Base-by-base conservation (phyloP, 1,284 basidiomycete genomes). In the Ceratorhiza oryzae-sativae region DNA sequence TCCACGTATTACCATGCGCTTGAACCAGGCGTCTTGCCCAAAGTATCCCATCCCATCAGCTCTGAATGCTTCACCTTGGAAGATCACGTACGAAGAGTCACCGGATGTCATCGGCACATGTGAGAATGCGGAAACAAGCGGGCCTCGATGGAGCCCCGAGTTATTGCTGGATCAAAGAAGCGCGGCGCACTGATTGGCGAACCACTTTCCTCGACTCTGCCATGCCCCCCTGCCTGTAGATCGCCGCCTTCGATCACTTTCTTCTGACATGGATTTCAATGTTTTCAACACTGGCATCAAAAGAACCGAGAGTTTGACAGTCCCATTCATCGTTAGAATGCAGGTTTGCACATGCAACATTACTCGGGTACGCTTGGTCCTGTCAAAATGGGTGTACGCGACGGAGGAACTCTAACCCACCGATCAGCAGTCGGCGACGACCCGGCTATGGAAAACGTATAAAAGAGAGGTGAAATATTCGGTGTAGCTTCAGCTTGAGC, bases 301-400 rank as follows among this genome's bases (percentile, higher is more conserved):
- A 8, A 18, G 53, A 36, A 56, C 53, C 53, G 18, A 34, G 32
- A 18, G 4, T 56, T 25, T n/a, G 53, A 25, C 25, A n/a, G n/a
- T 6, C 20, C 9, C 18, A 25, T 1, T n/a, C 53, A 56, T n/a
- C n/a, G 13, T 56, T 9, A 34, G 32, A 36, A 34, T 32, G 9
- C 53, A 45, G 15, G 42, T 41, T 42, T 59, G 34, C 56, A 59
- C 56, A 59, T 59, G 56, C 34, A 59, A 25, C 56, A 39, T n/a
- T 20, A n/a, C 56, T 39, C 56, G 56, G 34, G 39, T 59, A 41
- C 56, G 34, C 32, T 42, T 42, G 10, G 34, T 4, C 27, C 34
- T 59, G 56, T 59, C 56, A 59, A 59, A 59, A 25, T 30, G 9
- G n/a, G 9, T 45, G 42, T 45, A 45, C 25, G 51, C 51, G 51